Conservation (phyloP, 768 basidiomycete species). For the Lentinula sp. region DNA sequence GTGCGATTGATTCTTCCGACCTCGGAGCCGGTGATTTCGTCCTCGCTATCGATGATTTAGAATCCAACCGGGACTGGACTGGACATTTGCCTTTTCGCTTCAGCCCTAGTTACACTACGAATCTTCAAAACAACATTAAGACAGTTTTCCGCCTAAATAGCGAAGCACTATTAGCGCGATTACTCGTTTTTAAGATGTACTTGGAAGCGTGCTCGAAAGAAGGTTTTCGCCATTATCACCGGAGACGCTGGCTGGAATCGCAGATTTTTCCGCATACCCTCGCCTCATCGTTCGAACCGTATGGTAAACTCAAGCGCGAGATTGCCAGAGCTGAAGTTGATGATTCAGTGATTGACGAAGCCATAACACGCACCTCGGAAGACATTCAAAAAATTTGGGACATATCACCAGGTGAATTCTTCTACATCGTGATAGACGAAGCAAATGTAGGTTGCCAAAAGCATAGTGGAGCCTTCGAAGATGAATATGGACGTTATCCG, state of each 20-base stretch:
- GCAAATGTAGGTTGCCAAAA: background rate
- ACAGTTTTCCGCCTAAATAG: background rate
- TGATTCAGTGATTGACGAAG: background rate
- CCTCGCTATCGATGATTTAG: background rate
- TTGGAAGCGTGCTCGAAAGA: background rate
- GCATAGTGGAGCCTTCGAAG: background rate
- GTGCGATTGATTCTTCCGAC: background rate
- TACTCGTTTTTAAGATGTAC: constrained; percentile 1
- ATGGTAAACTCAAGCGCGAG: background rate
- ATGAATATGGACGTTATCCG: background rate
- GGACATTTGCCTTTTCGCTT: background rate
- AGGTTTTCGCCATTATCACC: background rate
- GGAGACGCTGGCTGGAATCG: background rate
- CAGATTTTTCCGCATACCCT: background rate
- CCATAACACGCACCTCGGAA: background rate
- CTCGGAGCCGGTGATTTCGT: background rate
- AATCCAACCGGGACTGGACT: background rate
- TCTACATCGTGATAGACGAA: constrained; percentile 5
- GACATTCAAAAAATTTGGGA: background rate
- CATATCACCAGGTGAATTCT: background rate
- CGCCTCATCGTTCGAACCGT: no score
- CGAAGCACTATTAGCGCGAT: background rate
- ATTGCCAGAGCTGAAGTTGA: background rate
- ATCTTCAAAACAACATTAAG: background rate
- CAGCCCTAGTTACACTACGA: background rate